Evolutionary conservation across 495 filamentous ascomycete genomes (phyloP).

Genomic region (Xylaria palmicola): DNA sequence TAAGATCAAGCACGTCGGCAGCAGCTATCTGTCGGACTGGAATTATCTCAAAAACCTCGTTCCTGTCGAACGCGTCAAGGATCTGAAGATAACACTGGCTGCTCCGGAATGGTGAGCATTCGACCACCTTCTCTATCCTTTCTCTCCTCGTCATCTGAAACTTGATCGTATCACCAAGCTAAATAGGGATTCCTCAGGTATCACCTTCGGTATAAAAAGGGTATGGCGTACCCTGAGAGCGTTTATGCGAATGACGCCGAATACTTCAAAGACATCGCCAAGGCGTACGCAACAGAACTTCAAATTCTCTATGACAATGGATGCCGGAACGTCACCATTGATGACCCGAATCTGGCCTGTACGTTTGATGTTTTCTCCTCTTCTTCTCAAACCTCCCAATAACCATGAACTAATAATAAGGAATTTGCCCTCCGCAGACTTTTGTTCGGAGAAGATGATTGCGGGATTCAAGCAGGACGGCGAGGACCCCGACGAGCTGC

Average conservation of each 20-base stretch:
- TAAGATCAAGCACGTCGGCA: constrained; percentile 66
- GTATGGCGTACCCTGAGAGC: constrained; percentile 59
- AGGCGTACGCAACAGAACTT: constrained; percentile 60
- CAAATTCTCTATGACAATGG: constrained; percentile 63
- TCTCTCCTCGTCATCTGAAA: neutral
- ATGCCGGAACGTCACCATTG: constrained; percentile 64
- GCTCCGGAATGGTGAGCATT: constrained; percentile 56
- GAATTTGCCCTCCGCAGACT: constrained; percentile 45
- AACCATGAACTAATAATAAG: neutral
- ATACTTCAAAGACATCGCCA: constrained; percentile 66
- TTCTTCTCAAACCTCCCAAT: neutral
- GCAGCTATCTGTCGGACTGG: constrained; percentile 63
- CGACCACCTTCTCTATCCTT: neutral
- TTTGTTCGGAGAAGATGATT: constrained; percentile 68
- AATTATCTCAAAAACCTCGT: constrained; percentile 61
- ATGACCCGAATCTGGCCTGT: constrained; percentile 69
- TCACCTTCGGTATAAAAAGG: constrained; percentile 61
- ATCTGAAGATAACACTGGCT: constrained; percentile 62
- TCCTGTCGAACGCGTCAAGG: constrained; percentile 52
- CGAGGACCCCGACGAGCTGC: constrained; percentile 56
- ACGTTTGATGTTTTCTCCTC: no score
- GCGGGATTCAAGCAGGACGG: constrained; percentile 58
- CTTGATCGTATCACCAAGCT: neutral
- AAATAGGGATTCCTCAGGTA: constrained; percentile 38
- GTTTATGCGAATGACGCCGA: constrained; percentile 60